Base-by-base conservation (phyloP, 306 rosid species). In the Parietaria judaica region DNA sequence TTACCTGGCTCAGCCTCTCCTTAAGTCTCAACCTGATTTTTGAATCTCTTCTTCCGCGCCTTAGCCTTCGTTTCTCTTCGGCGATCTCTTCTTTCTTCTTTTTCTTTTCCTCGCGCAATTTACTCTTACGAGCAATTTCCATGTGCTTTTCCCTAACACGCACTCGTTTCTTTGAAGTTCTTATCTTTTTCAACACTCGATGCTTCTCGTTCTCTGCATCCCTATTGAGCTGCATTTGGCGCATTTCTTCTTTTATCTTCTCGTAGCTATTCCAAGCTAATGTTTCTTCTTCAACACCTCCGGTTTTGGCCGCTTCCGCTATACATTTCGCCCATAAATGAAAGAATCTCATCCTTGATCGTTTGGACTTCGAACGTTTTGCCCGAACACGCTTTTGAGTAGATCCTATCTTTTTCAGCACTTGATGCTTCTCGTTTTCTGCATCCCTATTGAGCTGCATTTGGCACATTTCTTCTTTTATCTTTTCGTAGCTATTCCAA, bases 211-310 rank as follows among this genome's bases (percentile, higher is more conserved):
- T 82, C 72, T 58, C 66, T 72, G 66, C 79, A 31, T 58, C 70
- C 59, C 66, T 63, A 63, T 60, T 82, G 66, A 83, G 79, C 68
- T 72, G 70, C 64, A 64, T 77, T 45, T 58, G 43, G 57, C 76
- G 14, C 54, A 74, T 70, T 72, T 86, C 83, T 70, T 86, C 73
- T 58, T 69, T 68, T 64, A 80, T 82, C 64, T 66, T 86, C 13
- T 74, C 72, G 57, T 79, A 88, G 75, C 96, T 92, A 60, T 83
- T 86, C 95, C 94, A 88, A 10, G 77, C 81, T 47, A 86, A 76
- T 76, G 79, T 88, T 69, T 86, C 67, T 71, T 88, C 76, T 36
- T 67, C 85, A 51, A 11, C 49, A 15, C 76, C 88, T 66, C 99
- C 95, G 56, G 74, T 74, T 81, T 74, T 86, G 51, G 99, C 95